phyloP scores from a whole-genome alignment of 495 filamentous ascomycete genomes.

The Aspergillus panamensis region DNA sequence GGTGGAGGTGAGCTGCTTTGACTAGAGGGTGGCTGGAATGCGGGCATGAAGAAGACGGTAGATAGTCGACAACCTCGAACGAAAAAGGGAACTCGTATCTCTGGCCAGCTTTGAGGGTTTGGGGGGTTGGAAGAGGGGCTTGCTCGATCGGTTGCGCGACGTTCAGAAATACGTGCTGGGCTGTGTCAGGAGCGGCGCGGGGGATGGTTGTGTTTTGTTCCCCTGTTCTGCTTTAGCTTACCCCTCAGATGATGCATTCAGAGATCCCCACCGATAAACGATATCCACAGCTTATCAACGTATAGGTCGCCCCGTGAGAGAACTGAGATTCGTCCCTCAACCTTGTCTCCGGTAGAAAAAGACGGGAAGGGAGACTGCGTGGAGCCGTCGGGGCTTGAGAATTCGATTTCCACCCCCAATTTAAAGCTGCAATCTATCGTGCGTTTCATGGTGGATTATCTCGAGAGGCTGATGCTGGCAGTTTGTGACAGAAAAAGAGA shows the following conservation, averaged over 20 bases:
- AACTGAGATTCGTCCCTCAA: constrained; percentile 3
- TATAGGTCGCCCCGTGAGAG: not conserved
- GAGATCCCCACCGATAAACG: not conserved
- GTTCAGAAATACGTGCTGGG: constrained; percentile 52
- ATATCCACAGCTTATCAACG: constrained; percentile 5
- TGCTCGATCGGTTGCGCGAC: constrained; percentile 62
- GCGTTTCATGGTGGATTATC: not conserved
- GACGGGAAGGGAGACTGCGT: not conserved
- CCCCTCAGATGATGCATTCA: not conserved
- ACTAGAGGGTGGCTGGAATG: constrained; percentile 44
- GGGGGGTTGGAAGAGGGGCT: constrained; percentile 54
- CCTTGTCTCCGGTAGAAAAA: constrained; percentile 8
- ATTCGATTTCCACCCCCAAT: not conserved
- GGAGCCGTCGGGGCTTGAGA: not conserved
- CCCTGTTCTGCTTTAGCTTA: constrained; percentile 7
- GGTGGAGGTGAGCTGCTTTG: constrained; percentile 60
- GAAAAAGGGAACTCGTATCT: constrained; percentile 64
- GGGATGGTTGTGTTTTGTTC: constrained; percentile 16
- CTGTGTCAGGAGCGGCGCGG: constrained; percentile 5
- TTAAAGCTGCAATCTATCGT: constrained; percentile 4
- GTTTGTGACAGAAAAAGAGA: not conserved
- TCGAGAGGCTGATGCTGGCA: not conserved
- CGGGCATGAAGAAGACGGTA: constrained; percentile 54
- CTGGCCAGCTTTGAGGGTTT: constrained; percentile 53
- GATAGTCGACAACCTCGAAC: constrained; percentile 66